Conservation (phyloP, 2,329 filamentous ascomycete species). For the Fusarium equiseti region DNA sequence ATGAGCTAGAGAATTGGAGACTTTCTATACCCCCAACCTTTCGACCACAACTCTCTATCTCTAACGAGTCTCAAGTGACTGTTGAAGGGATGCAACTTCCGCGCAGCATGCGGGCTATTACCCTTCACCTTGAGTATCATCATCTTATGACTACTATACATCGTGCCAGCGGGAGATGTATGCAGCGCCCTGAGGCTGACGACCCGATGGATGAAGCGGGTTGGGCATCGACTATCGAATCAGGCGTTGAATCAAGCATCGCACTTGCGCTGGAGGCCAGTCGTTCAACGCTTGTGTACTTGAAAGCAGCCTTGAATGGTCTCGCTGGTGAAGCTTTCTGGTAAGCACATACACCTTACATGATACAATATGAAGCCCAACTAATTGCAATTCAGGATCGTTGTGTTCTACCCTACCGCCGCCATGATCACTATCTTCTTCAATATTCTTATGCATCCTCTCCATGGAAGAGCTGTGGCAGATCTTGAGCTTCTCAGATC, state of each 20-base stretch:
- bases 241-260: constrained; percentile 64
- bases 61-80: constrained; percentile 42
- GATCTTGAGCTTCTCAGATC: constrained; percentile 62
- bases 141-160: constrained; percentile 68
- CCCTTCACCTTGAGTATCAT: constrained; percentile 67
- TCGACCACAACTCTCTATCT: constrained; percentile 61
- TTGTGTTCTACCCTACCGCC: constrained; percentile 68
- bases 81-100: constrained; percentile 45
- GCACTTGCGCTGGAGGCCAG: constrained; percentile 67
- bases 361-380: neutral
- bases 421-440: constrained; percentile 67
- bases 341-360: constrained; percentile 49
- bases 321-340: constrained; percentile 63
- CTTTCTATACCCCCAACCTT: constrained; percentile 59
- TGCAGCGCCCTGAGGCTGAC: neutral
- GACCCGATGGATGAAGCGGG: constrained; percentile 37
- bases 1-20: constrained; percentile 68
- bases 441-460: constrained; percentile 64
- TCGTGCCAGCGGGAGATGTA: constrained; percentile 64
- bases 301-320: constrained; percentile 57
- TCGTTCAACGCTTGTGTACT: constrained; percentile 64
- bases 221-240: constrained; percentile 49
- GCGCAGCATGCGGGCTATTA: constrained; percentile 61
- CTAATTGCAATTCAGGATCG: constrained; percentile 54
- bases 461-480: constrained; percentile 55